Percentiles rank a stretch among this genome's conserved stretches.
These are phyloP conservation scores for Oryza punctata DNA, from an alignment of 176 grass and related monocot genomes.

Conservation along the genomic window DNA sequence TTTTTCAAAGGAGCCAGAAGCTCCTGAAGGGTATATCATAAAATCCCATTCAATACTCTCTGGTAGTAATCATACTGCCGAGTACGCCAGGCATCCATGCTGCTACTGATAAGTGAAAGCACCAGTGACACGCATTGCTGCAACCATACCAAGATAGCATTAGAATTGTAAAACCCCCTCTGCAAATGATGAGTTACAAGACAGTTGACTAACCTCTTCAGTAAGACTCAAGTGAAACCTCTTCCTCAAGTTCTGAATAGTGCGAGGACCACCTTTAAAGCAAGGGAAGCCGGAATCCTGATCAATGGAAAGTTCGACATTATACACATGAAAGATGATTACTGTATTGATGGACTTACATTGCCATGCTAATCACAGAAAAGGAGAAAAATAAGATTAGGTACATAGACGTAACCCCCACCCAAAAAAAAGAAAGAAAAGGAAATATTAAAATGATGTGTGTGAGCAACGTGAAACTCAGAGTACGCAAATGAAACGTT, in stretches of 20 bases:
- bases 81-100: conserved; percentile 97
- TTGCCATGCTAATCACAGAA: conserved; percentile 8
- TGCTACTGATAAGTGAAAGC: conserved; percentile 98
- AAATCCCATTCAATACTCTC: conserved; percentile 95
- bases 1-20: conserved; percentile 1
- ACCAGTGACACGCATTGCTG: conserved; percentile 99
- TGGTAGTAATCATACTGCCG: conserved; percentile 99
- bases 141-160: conserved; percentile 35
- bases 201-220: conserved; percentile 76
- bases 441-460: too few species aligned
- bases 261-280: conserved; percentile 91
- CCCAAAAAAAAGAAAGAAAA: too few species aligned
- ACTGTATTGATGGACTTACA: not conserved
- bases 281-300: conserved; percentile 99
- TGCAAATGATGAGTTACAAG: not conserved
- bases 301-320: conserved; percentile 1
- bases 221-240: conserved; percentile 95
- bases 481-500: not conserved
- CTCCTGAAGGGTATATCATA: conserved; percentile 44
- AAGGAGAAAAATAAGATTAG: not conserved
- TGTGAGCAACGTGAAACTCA: not conserved
- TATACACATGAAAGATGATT: conserved; percentile 29
- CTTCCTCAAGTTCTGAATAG: conserved; percentile 97
- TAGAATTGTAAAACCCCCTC: not conserved
- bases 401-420: not conserved